phyloP scores from a whole-genome alignment of 192 early-diverging fungal species.

The Coemansia umbellata region DNA sequence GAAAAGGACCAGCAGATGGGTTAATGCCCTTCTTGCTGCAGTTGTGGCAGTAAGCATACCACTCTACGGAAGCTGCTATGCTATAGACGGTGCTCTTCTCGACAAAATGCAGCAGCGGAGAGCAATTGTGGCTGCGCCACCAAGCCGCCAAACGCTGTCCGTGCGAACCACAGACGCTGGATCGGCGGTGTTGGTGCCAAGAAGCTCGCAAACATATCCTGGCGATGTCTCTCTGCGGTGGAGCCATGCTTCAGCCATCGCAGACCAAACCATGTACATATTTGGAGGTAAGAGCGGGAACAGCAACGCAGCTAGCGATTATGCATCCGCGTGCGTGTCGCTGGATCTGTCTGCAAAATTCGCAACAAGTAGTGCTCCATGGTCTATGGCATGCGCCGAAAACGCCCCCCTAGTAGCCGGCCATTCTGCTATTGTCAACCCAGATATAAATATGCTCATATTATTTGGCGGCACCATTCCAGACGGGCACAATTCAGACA shows the following conservation, averaged over 20 bases:
- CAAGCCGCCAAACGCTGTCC: background rate
- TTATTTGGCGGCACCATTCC: constrained; percentile 35
- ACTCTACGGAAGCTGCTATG: background rate
- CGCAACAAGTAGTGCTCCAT: constrained; percentile 12
- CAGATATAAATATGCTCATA: constrained; percentile 35
- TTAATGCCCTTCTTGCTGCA: background rate
- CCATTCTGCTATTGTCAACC: constrained; percentile 29
- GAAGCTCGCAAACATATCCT: constrained; percentile 11
- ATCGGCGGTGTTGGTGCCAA: background rate
- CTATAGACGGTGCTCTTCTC: background rate
- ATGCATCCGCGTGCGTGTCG: constrained; percentile 24
- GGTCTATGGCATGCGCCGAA: constrained; percentile 12
- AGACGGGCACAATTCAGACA: background rate
- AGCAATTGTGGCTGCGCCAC: background rate
- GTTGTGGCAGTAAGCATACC: background rate
- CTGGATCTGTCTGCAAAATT: constrained; percentile 26
- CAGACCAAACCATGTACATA: constrained; percentile 43
- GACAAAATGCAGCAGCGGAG: background rate
- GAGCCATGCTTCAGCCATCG: constrained; percentile 30
- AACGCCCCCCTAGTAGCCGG: constrained; percentile 26
- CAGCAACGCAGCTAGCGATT: constrained; percentile 20
- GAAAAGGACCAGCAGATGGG: background rate
- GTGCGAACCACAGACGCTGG: background rate
- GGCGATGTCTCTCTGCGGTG: constrained; percentile 22
- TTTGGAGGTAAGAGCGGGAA: constrained; percentile 26